Evolutionary conservation across 2,329 filamentous ascomycete species (phyloP), one percentile per base, ranked within the genome.

Genomic region (Amauroascus verrucosus): DNA sequence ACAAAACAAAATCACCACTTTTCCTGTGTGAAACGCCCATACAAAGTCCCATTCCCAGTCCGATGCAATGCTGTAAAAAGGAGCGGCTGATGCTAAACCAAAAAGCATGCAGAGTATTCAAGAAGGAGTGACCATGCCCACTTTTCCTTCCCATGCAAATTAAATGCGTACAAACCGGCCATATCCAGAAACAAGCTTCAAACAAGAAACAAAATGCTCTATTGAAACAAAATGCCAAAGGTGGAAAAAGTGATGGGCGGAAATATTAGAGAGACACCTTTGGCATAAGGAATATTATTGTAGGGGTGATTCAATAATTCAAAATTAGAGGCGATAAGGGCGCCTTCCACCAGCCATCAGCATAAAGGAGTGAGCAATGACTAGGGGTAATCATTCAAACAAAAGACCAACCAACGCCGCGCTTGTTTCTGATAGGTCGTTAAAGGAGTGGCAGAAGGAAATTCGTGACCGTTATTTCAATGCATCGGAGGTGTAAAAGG

Each of bases 391-490:
- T 50, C 50, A 45, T 40, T 28, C 7, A 47, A 44, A 44, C 3
- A 30, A 26, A 52, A 41, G 54, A 38, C 48, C 49, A 54, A 56
- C 54, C 55, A 58, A 58, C 58, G 48, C 57, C 58, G 45, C 58
- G 57, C 61, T 61, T 59, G 58, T 52, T 59, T 58, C 54, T 54
- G 51, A 57, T n/a, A 56, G 53, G 50, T 57, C 59, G 54, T 56
- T 33, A 58, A 65, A 64, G 63, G 64, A 66, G 61, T 62, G 65
- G 64, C 64, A 57, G 58, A 62, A 63, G 58, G 56, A 64, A 61
- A 65, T 54, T 61, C 58, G 58, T 62, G 28, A 54, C 37, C 55
- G 30, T 50, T 18, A 52, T 48, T 45, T 51, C n/a, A 43, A 50
- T 54, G 56, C 58, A 59, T 57, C 57, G 56, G 58, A 57, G 28